Evolutionary conservation across 805 yeast species (phyloP).

Genomic region (Hemisphaericaspora nanyangensis): DNA sequence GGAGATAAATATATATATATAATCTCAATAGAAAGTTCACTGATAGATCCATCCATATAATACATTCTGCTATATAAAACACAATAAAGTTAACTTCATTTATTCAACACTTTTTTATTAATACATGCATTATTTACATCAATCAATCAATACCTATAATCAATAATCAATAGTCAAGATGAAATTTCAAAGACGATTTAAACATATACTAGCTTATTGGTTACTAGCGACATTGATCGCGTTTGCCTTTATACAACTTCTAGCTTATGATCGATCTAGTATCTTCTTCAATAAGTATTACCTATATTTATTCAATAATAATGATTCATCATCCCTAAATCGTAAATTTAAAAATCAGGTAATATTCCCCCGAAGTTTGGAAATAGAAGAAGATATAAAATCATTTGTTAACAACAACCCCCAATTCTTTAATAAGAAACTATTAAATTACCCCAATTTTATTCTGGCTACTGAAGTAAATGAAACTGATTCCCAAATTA

Average conservation of each 20-base stretch:
- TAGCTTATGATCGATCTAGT: neutral
- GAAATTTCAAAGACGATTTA: conserved; percentile 1
- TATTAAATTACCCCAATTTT: conserved; percentile 3
- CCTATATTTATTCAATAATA: no score
- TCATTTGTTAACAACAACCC: conserved; percentile 2
- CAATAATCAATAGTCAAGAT: neutral
- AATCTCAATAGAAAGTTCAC: neutral
- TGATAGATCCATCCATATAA: no score
- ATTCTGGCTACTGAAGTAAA: neutral
- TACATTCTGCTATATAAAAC: no score
- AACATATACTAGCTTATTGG: conserved; percentile 1
- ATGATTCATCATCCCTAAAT: neutral
- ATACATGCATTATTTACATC: no score
- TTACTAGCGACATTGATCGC: conserved; percentile 2
- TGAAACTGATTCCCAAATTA: neutral
- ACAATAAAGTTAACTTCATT: no score
- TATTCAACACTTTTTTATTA: neutral
- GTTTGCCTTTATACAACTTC: neutral
- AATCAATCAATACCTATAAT: neutral
- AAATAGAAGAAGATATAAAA: conserved; percentile 1
- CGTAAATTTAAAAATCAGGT: conserved; percentile 4
- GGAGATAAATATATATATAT: neutral
- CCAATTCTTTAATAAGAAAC: conserved; percentile 2
- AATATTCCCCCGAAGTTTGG: conserved; percentile 3
- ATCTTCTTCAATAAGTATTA: neutral